Evolutionary conservation across 768 basidiomycete species (phyloP), one percentile per base, ranked within the genome.

Genomic region (Russula virescens): DNA sequence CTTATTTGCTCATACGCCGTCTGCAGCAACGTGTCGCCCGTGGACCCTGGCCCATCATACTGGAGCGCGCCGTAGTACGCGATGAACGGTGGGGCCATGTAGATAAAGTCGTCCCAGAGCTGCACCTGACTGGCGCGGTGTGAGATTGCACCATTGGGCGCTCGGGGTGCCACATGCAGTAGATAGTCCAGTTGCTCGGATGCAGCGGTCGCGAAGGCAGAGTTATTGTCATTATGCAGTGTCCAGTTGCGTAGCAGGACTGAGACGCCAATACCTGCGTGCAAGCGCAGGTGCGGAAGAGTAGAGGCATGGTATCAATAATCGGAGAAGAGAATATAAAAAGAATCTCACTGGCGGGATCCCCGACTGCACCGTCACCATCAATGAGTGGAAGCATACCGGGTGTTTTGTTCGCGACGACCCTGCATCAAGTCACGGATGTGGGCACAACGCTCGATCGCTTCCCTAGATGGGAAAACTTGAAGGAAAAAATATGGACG

Each of bases 51-150:
- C 74, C 73, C 31, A 31, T 3, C 31, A 31, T 31, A 31, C 67
- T 76, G 61, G 19, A 81, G 66, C 9, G 79, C 78, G 16, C 84
- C 86, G 63, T 76, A 85, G 72, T 86, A 87, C 26, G 87, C 85
- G 51, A 87, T 79, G 69, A 87, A 87, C 2, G 84, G 83, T 18
- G 84, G 83, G 2, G 77, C 83, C 85, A 84, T 84, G 73, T 81
- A 84, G 3, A 82, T 71, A 66, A 79, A 85, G 68, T 84, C 83
- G 23, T 82, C 72, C 83, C 83, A 84, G 28, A 83, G 74, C 69
- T 85, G 83, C 23, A 80, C 80, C 71, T 85, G 71, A 60, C 79
- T 74, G 45, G 69, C 63, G 3, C 85, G 72, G 61, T 87, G 85
- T 31, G 83, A 84, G 50, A 87, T 86, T 0, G 86, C 85, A 9